phyloP scores from a whole-genome alignment of 257 asterid species.

The Hygrophila difformis region DNA sequence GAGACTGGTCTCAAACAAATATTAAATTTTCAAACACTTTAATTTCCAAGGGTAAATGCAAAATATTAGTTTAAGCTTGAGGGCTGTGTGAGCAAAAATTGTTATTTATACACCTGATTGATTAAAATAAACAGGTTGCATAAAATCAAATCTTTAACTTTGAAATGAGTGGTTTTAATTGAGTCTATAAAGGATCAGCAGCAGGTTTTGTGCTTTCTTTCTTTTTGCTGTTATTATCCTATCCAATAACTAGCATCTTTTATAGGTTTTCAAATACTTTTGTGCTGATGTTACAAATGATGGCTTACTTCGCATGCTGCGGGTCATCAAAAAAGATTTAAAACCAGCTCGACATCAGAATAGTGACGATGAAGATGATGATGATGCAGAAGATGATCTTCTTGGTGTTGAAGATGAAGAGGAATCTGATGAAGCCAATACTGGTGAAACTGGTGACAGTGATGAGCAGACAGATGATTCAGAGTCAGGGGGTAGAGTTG shows the following conservation, averaged over 20 bases:
- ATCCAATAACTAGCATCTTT: slow-evolving; percentile 9
- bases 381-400: slow-evolving; percentile 58
- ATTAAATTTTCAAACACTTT: no score
- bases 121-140: no score
- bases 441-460: slow-evolving; percentile 67
- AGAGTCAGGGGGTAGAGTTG: slow-evolving; percentile 50
- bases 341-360: slow-evolving; percentile 86
- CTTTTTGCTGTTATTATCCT: slow-evolving; percentile 1
- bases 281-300: slow-evolving; percentile 65
- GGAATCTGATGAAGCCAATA: slow-evolving; percentile 80
- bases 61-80: no score
- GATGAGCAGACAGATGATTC: slow-evolving; percentile 79
- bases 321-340: slow-evolving; percentile 80
- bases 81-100: no score
- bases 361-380: slow-evolving; percentile 54
- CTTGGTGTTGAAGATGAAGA: slow-evolving; percentile 82
- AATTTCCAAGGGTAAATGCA: no score
- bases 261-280: slow-evolving; percentile 77
- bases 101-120: no score
- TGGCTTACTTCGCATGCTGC: slow-evolving; percentile 73
- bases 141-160: no score
- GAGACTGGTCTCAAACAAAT: no score
- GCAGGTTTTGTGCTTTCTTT: neutral
- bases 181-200: neutral
- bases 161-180: neutral